These are phyloP conservation scores for Paramicrosporidium saccamoebae DNA, from an alignment of 371 early-diverging fungal species.

Conservation along the genomic window DNA sequence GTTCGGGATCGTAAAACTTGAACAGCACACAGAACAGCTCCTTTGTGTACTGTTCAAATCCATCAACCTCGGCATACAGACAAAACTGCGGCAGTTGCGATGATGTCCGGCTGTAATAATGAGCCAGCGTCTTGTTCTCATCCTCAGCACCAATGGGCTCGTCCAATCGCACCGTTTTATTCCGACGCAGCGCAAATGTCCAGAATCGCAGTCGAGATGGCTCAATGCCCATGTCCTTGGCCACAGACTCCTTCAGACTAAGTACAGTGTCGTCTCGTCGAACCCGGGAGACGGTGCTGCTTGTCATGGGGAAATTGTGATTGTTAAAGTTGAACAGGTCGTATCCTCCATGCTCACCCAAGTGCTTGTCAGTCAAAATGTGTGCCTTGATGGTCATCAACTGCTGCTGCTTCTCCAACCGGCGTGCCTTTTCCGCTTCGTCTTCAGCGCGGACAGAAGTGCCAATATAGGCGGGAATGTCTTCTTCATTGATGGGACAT, in stretches of 20 bases:
- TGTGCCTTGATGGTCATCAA: slow-evolving; percentile 20
- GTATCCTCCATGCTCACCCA: slow-evolving; percentile 30
- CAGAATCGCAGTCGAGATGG: slow-evolving; percentile 36
- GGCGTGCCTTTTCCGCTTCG: slow-evolving; percentile 11
- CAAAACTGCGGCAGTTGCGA: slow-evolving; percentile 10
- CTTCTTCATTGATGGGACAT: slow-evolving; percentile 15
- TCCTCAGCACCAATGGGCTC: slow-evolving; percentile 8
- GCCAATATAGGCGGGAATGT: slow-evolving; percentile 36
- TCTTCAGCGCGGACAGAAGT: slow-evolving; percentile 4
- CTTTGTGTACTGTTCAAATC: slow-evolving; percentile 1
- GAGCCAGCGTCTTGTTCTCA: slow-evolving; percentile 5
- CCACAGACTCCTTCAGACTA: slow-evolving; percentile 12
- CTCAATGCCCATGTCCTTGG: slow-evolving; percentile 11
- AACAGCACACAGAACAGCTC: slow-evolving; percentile 14
- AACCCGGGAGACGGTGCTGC: slow-evolving; percentile 17
- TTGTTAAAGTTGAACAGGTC: slow-evolving; percentile 37
- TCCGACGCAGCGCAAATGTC: slow-evolving; percentile 37
- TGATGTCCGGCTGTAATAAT: slow-evolving; percentile 4
- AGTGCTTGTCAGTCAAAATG: slow-evolving; percentile 21
- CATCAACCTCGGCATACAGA: slow-evolving; percentile 14
- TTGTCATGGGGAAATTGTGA: too few relatives aligned
- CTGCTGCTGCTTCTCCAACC: slow-evolving; percentile 25
- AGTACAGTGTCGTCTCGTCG: slow-evolving; percentile 16
- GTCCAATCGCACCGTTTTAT: slow-evolving; percentile 52
- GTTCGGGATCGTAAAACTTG: slow-evolving; percentile 43